These are phyloP conservation scores for Stentor roeselii DNA, from an alignment of 73 alveolate genomes.

Conservation along the genomic window DNA sequence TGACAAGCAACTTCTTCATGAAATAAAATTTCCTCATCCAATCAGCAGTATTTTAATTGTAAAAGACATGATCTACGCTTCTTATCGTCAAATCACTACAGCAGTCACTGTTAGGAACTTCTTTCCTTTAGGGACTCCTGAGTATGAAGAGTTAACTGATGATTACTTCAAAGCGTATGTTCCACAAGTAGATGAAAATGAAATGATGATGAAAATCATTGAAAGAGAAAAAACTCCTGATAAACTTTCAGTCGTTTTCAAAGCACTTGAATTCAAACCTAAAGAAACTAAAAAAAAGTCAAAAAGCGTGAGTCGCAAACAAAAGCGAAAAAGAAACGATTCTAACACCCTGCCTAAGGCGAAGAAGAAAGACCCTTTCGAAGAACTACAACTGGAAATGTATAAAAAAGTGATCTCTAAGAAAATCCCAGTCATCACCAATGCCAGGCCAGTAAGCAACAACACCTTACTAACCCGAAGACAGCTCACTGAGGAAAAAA, in stretches of 20 bases:
- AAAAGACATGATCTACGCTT: background rate
- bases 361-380: background rate
- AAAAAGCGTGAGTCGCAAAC: background rate
- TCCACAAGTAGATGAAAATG: too few relatives aligned
- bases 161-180: slow-evolving; percentile 19
- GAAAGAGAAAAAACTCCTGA: background rate
- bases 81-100: background rate
- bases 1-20: background rate
- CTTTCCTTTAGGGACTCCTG: background rate
- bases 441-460: background rate
- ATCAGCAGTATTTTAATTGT: background rate
- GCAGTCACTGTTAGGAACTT: background rate
- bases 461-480: background rate
- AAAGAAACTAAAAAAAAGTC: too few relatives aligned
- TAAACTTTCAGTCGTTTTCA: background rate
- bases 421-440: background rate
- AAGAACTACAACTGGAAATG: background rate
- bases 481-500: slow-evolving; percentile 17
- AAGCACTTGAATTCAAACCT: background rate
- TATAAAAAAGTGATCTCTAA: slow-evolving; percentile 6
- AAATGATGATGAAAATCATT: background rate
- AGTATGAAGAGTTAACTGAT: background rate
- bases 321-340: background rate
- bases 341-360: background rate
- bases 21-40: slow-evolving; percentile 12